phyloP scores from a whole-genome alignment of 768 basidiomycete species.

The Calocera cornea region DNA sequence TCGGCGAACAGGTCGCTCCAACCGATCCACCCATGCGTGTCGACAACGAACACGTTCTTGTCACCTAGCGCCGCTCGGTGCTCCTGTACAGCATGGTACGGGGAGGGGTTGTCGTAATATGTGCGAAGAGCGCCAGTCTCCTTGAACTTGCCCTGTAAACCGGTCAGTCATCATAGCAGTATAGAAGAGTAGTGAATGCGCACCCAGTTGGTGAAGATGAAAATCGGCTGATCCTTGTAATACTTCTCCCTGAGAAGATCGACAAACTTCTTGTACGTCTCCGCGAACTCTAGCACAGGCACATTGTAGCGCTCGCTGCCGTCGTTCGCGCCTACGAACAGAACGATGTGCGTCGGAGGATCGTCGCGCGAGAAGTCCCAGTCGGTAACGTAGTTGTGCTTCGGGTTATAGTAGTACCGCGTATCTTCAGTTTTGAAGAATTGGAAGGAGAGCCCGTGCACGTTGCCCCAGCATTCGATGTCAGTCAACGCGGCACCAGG shows the following conservation, averaged over 20 bases:
- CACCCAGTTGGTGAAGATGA: conserved; percentile 44
- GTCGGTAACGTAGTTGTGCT: conserved; percentile 48
- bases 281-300: conserved; percentile 28
- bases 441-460: background rate
- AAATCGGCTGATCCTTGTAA: conserved; percentile 35
- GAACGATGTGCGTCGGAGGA: conserved; percentile 40
- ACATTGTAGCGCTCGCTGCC: conserved; percentile 34
- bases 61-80: conserved; percentile 29
- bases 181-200: background rate
- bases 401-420: conserved; percentile 38
- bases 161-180: background rate
- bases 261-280: conserved; percentile 40
- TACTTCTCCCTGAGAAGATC: conserved; percentile 30
- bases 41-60: conserved; percentile 37
- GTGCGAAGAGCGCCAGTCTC: background rate
- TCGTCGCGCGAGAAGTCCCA: conserved; percentile 41
- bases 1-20: conserved; percentile 34
- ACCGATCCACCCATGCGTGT: conserved; percentile 44
- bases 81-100: background rate
- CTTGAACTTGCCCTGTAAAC: background rate
- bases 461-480: conserved; percentile 5
- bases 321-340: conserved; percentile 50
- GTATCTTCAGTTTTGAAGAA: conserved; percentile 40
- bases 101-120: background rate
- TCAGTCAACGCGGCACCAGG: background rate